phyloP scores from a whole-genome alignment of 352 stramenopile species.

The Globisporangium camurandrum region DNA sequence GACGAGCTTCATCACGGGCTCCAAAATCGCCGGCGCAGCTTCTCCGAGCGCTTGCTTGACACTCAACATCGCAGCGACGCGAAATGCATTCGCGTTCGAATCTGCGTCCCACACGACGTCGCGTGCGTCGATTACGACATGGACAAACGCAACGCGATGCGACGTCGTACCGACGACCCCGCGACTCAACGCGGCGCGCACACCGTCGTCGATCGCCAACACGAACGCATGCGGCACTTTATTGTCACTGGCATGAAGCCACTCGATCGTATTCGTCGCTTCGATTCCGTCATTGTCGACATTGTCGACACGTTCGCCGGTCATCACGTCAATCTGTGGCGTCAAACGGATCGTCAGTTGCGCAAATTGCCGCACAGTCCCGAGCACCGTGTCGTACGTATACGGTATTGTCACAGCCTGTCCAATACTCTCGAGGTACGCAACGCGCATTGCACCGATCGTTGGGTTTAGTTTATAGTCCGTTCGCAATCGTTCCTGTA shows the following conservation, averaged over 20 bases:
- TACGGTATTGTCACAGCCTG: constrained; percentile 27
- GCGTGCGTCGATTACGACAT: constrained; percentile 51
- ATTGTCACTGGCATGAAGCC: constrained; percentile 34
- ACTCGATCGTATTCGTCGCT: constrained; percentile 46
- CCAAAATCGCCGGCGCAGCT: constrained; percentile 46
- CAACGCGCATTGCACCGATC: constrained; percentile 84
- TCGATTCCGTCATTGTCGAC: constrained; percentile 17
- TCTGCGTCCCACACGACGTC: constrained; percentile 53
- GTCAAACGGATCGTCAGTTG: constrained; percentile 43
- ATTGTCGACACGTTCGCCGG: constrained; percentile 14
- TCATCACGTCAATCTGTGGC: constrained; percentile 32
- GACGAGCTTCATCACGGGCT: constrained; percentile 77
- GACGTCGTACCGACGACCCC: constrained; percentile 50
- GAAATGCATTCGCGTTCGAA: constrained; percentile 66
- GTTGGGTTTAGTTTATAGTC: constrained; percentile 87
- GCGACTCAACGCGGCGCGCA: constrained; percentile 46
- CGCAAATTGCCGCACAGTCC: constrained; percentile 68
- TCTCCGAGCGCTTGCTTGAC: constrained; percentile 53
- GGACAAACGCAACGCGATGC: constrained; percentile 57
- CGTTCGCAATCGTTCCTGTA: constrained; percentile 82
- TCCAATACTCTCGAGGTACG: constrained; percentile 86
- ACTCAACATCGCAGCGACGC: constrained; percentile 34
- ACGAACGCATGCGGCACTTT: constrained; percentile 61
- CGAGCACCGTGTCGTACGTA: constrained; percentile 56
- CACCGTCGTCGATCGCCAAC: constrained; percentile 58